Evolutionary conservation across 768 basidiomycete genomes (phyloP).

Genomic region (Lactarius evosmus): DNA sequence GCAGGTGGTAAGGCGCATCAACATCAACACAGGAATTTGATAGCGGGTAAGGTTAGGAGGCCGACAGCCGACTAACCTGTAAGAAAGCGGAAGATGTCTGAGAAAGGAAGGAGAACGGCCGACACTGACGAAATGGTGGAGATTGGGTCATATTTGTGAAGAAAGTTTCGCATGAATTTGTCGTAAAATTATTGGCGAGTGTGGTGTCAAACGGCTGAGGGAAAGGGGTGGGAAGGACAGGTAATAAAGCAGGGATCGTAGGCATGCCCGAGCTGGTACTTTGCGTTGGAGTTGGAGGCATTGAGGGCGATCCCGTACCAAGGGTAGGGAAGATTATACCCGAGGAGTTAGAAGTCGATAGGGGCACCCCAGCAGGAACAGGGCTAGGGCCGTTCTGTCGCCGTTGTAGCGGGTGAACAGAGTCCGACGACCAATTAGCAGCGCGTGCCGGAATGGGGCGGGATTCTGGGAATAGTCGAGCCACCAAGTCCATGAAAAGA

Average conservation of each 20-base stretch:
- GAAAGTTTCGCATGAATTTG: constrained; percentile 61
- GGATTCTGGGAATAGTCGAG: constrained; percentile 31
- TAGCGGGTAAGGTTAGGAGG: constrained; percentile 20
- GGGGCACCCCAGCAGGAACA: background rate
- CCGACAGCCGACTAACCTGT: constrained; percentile 45
- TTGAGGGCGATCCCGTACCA: constrained; percentile 27
- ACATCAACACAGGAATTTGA: constrained; percentile 18
- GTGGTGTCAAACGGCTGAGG: constrained; percentile 70
- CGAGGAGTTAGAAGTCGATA: background rate
- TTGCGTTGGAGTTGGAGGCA: constrained; percentile 31
- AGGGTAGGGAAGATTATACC: constrained; percentile 22
- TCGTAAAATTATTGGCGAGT: constrained; percentile 64
- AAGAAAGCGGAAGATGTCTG: constrained; percentile 53
- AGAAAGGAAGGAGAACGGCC: constrained; percentile 68
- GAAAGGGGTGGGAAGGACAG: constrained; percentile 68
- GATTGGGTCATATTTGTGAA: constrained; percentile 71
- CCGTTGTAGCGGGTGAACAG: constrained; percentile 9
- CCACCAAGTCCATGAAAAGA: constrained; percentile 43
- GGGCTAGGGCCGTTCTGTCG: constrained; percentile 5
- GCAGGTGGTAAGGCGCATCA: constrained; percentile 13
- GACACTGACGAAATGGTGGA: constrained; percentile 62
- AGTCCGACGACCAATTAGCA: constrained; percentile 16
- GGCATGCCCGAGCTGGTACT: constrained; percentile 35
- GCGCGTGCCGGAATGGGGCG: background rate
- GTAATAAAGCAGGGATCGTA: constrained; percentile 48